Base-by-base conservation (phyloP, 78 protist species). In the Chrysochromulina tobinii region DNA sequence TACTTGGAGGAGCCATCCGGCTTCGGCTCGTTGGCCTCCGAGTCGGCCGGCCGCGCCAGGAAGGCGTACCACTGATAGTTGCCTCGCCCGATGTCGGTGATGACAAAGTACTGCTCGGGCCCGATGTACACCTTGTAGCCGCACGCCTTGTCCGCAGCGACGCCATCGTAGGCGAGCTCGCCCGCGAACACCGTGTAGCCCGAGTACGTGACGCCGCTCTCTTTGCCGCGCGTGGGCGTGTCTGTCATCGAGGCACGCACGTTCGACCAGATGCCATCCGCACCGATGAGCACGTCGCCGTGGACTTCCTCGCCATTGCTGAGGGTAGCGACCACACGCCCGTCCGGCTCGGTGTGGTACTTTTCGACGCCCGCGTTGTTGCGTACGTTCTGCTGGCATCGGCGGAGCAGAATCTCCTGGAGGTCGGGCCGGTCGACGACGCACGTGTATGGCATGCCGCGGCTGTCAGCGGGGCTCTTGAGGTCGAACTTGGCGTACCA, bases 71-170 rank as follows among this genome's bases (percentile, higher is more conserved):
- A 64, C 69, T 64, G 69, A 5, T 15, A 15, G 0, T 20, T 9
- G 27, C 69, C 69, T n/a, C 75, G 5, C n/a, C 85, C 85, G 3
- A 77, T 77, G 59, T 77, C 85, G 14, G 85, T 53, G 61, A 77
- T 77, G 38, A 77, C 85, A 21, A 77, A 77, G 61, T 77, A 77
- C 59, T 77, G 85, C 61, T 77, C 14, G 14, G 85, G 85, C 50
- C 85, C 85, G 38, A 77, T 77, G 85, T 77, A 77, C 20, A 77
- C 85, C 48, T 12, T 77, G 85, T 77, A 77, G 85, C 85, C 85
- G 2, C 27, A 75, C n/a, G 3, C 57, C 12, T 54, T 54, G 57
- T 75, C 83, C 15, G 4, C 38, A 38, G 38, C 38, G 38, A 38
- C n/a, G 6, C 83, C 57, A 11, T 8, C 12, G 83, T 75, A 75